A percentile compares a stretch with the other conserved stretches of the same genome.
Evolutionary conservation across 1,284 basidiomycete species (phyloP).

Genomic region (Marasmius oreades): DNA sequence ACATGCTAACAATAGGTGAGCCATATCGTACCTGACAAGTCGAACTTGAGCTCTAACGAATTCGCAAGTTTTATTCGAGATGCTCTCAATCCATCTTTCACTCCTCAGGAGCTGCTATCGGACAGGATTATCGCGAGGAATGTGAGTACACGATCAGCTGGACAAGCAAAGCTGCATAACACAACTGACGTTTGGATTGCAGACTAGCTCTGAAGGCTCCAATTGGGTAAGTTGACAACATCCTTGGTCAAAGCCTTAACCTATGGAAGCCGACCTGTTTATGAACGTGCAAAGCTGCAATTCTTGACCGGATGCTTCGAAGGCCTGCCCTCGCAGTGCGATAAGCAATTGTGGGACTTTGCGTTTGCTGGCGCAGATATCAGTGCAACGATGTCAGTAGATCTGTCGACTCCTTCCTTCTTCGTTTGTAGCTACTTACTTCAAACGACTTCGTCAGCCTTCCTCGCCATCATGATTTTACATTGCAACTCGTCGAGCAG

Average conservation of each 20-base stretch:
- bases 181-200: background rate
- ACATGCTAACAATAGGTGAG: constrained; percentile 45
- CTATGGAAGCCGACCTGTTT: background rate
- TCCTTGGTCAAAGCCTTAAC: background rate
- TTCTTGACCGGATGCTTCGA: constrained; percentile 48
- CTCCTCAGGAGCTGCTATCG: constrained; percentile 36
- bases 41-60: background rate
- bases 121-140: constrained; percentile 46
- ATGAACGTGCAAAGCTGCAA: constrained; percentile 35
- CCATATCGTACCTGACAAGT: background rate
- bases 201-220: constrained; percentile 54
- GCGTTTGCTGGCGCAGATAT: constrained; percentile 57
- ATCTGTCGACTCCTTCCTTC: background rate
- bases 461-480: constrained; percentile 42
- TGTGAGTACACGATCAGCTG: constrained; percentile 28
- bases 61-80: constrained; percentile 48
- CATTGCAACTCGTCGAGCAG: constrained; percentile 45
- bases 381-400: constrained; percentile 39
- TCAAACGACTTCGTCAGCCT: constrained; percentile 23
- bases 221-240: constrained; percentile 39
- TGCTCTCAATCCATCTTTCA: constrained; percentile 38
- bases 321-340: constrained; percentile 41
- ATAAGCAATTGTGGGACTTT: constrained; percentile 51
- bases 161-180: no score
- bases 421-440: background rate